A percentile compares a stretch with the other conserved stretches of the same genome.
Evolutionary conservation across 2,329 filamentous ascomycete species (phyloP).

Genomic region (Elsinoe perseae): DNA sequence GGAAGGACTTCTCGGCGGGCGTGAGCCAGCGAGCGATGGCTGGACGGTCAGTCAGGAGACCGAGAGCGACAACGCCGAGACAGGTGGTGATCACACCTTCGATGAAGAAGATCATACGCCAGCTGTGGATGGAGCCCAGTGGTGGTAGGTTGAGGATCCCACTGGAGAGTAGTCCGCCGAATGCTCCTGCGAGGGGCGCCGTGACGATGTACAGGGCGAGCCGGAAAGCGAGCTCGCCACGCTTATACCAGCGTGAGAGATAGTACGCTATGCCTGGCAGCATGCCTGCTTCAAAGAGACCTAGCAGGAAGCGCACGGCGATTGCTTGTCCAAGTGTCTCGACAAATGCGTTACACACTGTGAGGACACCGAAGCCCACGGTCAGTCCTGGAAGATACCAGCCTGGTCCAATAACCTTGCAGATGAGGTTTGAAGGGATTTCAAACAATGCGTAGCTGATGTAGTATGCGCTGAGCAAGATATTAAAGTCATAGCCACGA

Average conservation of each 20-base stretch:
- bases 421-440: constrained; percentile 38
- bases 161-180: constrained; percentile 24
- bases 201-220: constrained; percentile 14
- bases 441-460: constrained; percentile 35
- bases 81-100: constrained; percentile 28
- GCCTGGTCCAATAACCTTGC: constrained; percentile 33
- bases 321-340: constrained; percentile 40
- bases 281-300: constrained; percentile 26
- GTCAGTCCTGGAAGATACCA: constrained; percentile 34
- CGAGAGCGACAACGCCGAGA: constrained; percentile 26
- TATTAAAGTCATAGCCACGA: constrained; percentile 54
- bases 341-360: constrained; percentile 40
- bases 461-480: constrained; percentile 38
- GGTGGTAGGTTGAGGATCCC: constrained; percentile 26
- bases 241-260: constrained; percentile 12
- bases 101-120: constrained; percentile 28
- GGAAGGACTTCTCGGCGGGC: constrained; percentile 24
- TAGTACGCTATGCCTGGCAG: constrained; percentile 15
- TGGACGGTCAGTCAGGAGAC: constrained; percentile 28
- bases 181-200: constrained; percentile 21
- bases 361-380: constrained; percentile 36
- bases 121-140: constrained; percentile 23
- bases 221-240: constrained; percentile 14
- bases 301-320: constrained; percentile 37
- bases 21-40: constrained; percentile 25